Evolutionary conservation across 495 filamentous ascomycete species (phyloP).

Genomic region (Parathielavia appendiculata): DNA sequence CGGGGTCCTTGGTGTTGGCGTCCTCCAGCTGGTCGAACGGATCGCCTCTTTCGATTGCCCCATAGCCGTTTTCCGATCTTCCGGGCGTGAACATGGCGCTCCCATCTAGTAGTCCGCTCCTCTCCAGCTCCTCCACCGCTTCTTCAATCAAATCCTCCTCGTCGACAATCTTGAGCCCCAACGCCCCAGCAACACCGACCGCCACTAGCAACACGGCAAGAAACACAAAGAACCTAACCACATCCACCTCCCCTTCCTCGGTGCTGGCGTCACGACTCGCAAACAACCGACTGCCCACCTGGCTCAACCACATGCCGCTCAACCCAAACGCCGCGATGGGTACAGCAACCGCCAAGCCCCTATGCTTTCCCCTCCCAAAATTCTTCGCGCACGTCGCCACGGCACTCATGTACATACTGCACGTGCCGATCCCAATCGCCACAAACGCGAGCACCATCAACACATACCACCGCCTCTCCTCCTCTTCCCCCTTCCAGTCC

Average conservation of each 20-base stretch:
- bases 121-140: constrained; percentile 76
- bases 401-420: constrained; percentile 77
- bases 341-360: constrained; percentile 80
- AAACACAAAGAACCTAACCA: constrained; percentile 81
- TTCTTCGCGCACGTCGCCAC: constrained; percentile 97
- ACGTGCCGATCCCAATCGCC: constrained; percentile 73
- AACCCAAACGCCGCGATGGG: constrained; percentile 91
- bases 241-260: constrained; percentile 72
- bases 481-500: constrained; percentile 9
- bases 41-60: constrained; percentile 29
- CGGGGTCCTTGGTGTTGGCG: constrained; percentile 30
- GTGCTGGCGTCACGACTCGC: constrained; percentile 55
- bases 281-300: constrained; percentile 75
- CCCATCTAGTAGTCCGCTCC: constrained; percentile 71
- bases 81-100: constrained; percentile 37
- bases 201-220: constrained; percentile 60
- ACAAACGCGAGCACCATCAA: constrained; percentile 83
- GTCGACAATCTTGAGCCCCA: constrained; percentile 61
- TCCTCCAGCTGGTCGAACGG: constrained; percentile 36
- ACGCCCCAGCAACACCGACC: constrained; percentile 68
- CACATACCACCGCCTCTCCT: constrained; percentile 65
- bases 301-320: constrained; percentile 91
- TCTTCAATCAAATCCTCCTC: constrained; percentile 73
- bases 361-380: constrained; percentile 80
- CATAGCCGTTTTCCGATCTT: constrained; percentile 35